Evolutionary conservation across 306 rosid genomes (phyloP), one percentile per base, ranked within the genome.

Genomic region (Astragalus glycyphyllos): DNA sequence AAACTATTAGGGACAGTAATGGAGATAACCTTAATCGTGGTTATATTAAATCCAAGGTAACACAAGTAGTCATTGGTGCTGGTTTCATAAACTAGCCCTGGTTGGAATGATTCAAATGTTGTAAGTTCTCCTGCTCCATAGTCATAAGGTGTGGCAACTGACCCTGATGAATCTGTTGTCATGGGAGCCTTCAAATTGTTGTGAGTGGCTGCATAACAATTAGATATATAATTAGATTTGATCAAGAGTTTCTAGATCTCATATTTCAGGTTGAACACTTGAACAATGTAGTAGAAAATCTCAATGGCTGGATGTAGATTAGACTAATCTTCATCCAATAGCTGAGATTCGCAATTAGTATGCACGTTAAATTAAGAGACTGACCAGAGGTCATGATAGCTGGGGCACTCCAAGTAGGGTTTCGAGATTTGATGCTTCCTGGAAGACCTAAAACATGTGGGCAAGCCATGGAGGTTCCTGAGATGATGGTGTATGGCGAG

Each of bases 381-480:
- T 71, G 13, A 88, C 96, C 98, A 79, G 97, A 64, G 56, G 98
- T 93, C 92, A 90, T 88, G 85, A 93, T 90, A 75, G 98, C 96
- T 4, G 98, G 90, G 64, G 90, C 66, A 68, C 87, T 78, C 94
- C 89, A 88, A 14, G 82, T 51, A n/a, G 92, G 92, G 56, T 89
- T 73, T 7, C 34, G 83, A 50, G 89, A 75, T 84, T 82, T 90
- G 74, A 89, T 75, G 3, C 35, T 65, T 58, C 82, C 86, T 2
- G 80, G 95, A 42, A 90, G 58, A 29, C 92, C 96, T 0, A 96
- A 89, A 75, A 90, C 90, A 77, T 89, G 97, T 0, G 98, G 94
- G 17, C 92, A 87, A 6, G 97, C 45, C 97, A 90, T 93, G 29
- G 96, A 93, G 75, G 98, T 88, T 32, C 96, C 97, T 23, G 96